Percentiles rank a stretch among this genome's conserved stretches.
These are phyloP conservation scores for Fusarium keratoplasticum DNA, from an alignment of 2,329 filamentous ascomycete species.

Conservation along the genomic window DNA sequence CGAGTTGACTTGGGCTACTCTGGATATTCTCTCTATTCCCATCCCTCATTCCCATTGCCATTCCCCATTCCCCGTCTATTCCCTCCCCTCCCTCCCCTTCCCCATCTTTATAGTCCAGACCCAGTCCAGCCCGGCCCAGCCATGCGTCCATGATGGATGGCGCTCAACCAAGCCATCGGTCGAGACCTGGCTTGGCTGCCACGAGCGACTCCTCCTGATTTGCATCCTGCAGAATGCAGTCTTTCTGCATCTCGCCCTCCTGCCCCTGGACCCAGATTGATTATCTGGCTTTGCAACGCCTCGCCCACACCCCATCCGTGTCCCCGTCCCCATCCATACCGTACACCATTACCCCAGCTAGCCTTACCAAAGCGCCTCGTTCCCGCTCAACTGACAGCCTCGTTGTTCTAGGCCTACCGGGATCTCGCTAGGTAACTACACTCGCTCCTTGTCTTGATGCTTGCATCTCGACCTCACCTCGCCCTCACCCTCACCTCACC, in stretches of 20 bases:
- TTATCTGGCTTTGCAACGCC: not conserved
- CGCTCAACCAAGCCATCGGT: slow-evolving; percentile 28
- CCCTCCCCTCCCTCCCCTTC: slow-evolving; percentile 13
- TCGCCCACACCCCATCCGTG: not conserved
- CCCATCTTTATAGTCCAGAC: slow-evolving; percentile 17
- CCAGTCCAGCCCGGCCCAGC: slow-evolving; percentile 23
- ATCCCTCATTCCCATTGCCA: not conserved
- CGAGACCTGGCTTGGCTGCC: slow-evolving; percentile 36
- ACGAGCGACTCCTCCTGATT: slow-evolving; percentile 28
- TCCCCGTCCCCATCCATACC: not conserved
- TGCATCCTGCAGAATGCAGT: slow-evolving; percentile 31
- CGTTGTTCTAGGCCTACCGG: slow-evolving; percentile 51
- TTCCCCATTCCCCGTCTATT: slow-evolving; percentile 30
- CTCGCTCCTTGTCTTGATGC: slow-evolving; percentile 4
- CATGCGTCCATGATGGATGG: slow-evolving; percentile 18
- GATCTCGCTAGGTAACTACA: slow-evolving; percentile 50
- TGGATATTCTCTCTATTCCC: not conserved
- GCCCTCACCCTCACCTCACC: not conserved
- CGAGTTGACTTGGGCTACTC: not conserved
- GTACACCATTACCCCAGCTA: not conserved
- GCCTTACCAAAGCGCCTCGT: not conserved
- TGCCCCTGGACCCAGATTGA: slow-evolving; percentile 14
- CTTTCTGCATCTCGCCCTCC: not conserved
- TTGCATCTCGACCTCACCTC: slow-evolving; percentile 4
- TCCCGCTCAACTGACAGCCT: slow-evolving; percentile 36